These are phyloP conservation scores for Phytophthora pisi DNA, from an alignment of 352 stramenopile species.

Conservation along the genomic window DNA sequence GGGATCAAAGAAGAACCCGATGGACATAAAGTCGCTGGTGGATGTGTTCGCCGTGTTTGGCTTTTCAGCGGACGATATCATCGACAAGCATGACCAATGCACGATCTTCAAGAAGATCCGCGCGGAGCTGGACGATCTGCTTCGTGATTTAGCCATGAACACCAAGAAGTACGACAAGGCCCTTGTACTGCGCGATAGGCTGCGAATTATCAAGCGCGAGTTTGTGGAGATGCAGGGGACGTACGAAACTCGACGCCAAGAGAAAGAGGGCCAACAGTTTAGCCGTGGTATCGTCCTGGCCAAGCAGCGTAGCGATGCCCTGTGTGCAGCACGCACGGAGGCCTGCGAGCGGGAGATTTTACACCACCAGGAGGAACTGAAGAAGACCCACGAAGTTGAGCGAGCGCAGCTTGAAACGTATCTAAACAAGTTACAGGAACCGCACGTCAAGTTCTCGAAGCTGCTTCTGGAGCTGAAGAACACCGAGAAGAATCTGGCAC, in stretches of 20 bases:
- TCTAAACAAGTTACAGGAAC: constrained; percentile 56
- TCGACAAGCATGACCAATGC: constrained; percentile 77
- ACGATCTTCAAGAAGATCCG: constrained; percentile 72
- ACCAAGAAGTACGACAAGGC: constrained; percentile 80
- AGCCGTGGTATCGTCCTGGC: constrained; percentile 48
- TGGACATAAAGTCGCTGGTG: constrained; percentile 69
- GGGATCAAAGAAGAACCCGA: constrained; percentile 49
- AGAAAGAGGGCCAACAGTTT: constrained; percentile 56
- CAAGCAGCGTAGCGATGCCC: constrained; percentile 39
- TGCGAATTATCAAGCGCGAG: constrained; percentile 66
- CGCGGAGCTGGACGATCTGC: constrained; percentile 58
- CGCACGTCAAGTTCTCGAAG: constrained; percentile 74
- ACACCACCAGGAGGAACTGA: constrained; percentile 53
- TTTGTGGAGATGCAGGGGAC: constrained; percentile 70
- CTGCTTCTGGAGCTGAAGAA: constrained; percentile 74
- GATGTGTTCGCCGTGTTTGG: constrained; percentile 80
- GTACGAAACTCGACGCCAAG: constrained; percentile 62
- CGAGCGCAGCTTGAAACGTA: constrained; percentile 67
- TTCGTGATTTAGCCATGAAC: constrained; percentile 54
- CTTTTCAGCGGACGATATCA: constrained; percentile 61
- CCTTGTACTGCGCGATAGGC: constrained; percentile 64
- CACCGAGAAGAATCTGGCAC: constrained; percentile 69
- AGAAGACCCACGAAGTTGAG: constrained; percentile 68
- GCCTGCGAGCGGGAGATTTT: constrained; percentile 52
- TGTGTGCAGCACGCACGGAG: constrained; percentile 36